These are phyloP conservation scores for Pyrenophora tritici-repentis DNA, from an alignment of 2,329 filamentous ascomycete genomes.

Conservation along the genomic window DNA sequence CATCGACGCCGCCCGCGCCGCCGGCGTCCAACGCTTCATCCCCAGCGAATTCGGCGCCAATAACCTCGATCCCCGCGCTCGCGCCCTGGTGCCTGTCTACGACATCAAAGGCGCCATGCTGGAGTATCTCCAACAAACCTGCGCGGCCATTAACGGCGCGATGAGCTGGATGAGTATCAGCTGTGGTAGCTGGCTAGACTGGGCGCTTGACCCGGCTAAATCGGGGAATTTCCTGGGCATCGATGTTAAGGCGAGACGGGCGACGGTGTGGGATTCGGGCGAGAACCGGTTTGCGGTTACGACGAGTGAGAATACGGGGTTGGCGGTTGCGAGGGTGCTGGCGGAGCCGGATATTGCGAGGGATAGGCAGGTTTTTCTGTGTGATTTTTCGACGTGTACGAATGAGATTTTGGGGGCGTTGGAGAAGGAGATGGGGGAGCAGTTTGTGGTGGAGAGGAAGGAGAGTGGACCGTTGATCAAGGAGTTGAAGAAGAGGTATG, in stretches of 20 bases:
- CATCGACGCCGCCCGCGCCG: conserved; percentile 48
- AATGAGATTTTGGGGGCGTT: conserved; percentile 21
- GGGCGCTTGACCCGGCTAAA: conserved; percentile 23
- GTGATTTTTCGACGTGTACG: conserved; percentile 23
- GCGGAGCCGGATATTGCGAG: conserved; percentile 8
- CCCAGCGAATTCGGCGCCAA: conserved; percentile 50
- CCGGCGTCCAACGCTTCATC: conserved; percentile 48
- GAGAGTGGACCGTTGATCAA: conserved; percentile 12
- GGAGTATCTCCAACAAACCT: conserved; percentile 40
- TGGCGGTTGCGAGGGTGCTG: conserved; percentile 24
- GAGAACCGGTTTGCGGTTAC: conserved; percentile 22
- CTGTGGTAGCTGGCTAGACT: conserved; percentile 34
- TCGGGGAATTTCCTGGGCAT: conserved; percentile 30
- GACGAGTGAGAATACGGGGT: conserved; percentile 22
- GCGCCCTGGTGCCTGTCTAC: conserved; percentile 44
- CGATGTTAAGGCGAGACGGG: conserved; percentile 21
- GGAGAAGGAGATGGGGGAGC: conserved; percentile 19
- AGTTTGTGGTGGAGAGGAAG: conserved; percentile 17
- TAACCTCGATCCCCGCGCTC: conserved; percentile 38
- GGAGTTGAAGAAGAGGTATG: conserved; percentile 14
- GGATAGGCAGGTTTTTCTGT: conserved; percentile 32
- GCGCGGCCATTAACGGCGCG: conserved; percentile 18
- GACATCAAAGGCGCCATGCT: conserved; percentile 42
- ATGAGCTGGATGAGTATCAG: conserved; percentile 27
- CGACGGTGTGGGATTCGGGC: conserved; percentile 29